phyloP scores from a whole-genome alignment of 2,329 filamentous ascomycete species.

The Ophiostoma populinum region DNA sequence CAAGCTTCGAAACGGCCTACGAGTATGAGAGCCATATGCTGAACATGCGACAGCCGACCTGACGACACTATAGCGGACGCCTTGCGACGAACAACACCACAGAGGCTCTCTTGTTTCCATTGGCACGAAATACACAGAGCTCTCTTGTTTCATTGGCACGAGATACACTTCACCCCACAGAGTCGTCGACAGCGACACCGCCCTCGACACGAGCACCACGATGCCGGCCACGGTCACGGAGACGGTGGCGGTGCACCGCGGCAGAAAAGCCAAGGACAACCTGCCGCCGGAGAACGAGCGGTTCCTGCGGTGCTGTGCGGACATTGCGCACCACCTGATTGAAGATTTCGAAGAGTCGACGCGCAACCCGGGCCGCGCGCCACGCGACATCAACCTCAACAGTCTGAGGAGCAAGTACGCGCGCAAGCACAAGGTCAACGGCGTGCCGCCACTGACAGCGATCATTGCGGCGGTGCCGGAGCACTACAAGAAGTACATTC shows the following conservation, averaged over 20 bases:
- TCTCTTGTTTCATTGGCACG: too few relatives aligned
- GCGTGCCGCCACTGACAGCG: slow-evolving; percentile 79
- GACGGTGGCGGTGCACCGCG: slow-evolving; percentile 37
- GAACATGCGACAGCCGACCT: too few relatives aligned
- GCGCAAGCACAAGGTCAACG: slow-evolving; percentile 81
- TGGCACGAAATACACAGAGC: neutral
- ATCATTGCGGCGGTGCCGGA: slow-evolving; percentile 98
- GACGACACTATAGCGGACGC: neutral
- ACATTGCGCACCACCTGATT: slow-evolving; percentile 85
- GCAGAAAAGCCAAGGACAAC: slow-evolving; percentile 34
- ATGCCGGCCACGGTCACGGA: slow-evolving; percentile 22
- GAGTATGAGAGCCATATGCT: too few relatives aligned
- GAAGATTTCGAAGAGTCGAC: slow-evolving; percentile 71
- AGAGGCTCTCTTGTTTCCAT: too few relatives aligned
- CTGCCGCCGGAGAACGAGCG: slow-evolving; percentile 86
- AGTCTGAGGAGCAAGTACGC: slow-evolving; percentile 68
- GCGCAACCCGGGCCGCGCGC: slow-evolving; percentile 52
- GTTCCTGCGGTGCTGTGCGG: slow-evolving; percentile 83
- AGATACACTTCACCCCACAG: too few relatives aligned
- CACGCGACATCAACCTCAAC: slow-evolving; percentile 87
- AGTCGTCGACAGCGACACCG: neutral
- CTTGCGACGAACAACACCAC: neutral
- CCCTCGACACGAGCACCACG: too few relatives aligned
- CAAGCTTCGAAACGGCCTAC: too few relatives aligned
- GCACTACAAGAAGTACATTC: slow-evolving; percentile 97